Evolutionary conservation across 2,329 filamentous ascomycete species (phyloP), one percentile per base, ranked within the genome.

Genomic region (Colletotrichum sp.): DNA sequence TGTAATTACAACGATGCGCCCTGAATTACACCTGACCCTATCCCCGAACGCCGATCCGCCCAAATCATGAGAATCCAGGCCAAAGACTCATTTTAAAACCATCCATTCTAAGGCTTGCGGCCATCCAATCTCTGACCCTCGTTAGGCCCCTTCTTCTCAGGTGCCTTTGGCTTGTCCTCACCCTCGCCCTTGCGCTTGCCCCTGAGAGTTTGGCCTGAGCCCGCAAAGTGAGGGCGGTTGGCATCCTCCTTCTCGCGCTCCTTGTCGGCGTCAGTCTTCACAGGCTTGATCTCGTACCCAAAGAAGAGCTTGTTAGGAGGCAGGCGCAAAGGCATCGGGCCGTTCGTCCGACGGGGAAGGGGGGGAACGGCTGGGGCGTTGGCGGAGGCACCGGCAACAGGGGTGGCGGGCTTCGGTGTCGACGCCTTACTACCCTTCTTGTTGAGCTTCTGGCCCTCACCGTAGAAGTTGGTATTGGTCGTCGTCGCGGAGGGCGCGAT

Each of bases 301-400:
- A 99, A 98, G 88, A 99, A 99, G 6, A 99, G 89, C 85, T 98
- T 98, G 81, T 97, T 97, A 0, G 95, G 94, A 0, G 95, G 91
- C 68, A 99, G 84, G 32, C 97, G 91, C 9, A 99, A 89, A 5
- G 96, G 96, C 82, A 97, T 95, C 0, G 96, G 96, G 0, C 96
- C 96, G 78, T 96, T 96, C 16, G 90, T 92, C 77, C 91, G 85
- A 77, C 84, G 85, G 77, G 90, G 82, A 1, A 82, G 81, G n/a
- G 75, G 75, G 27, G 64, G 22, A 13, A 55, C 52, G 44, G 74
- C 67, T 44, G 80, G 81, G 59, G 81, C 85, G 83, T 87, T 78
- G 80, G 87, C 87, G 1, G 89, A 90, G 29, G 88, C 81, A 19
- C 91, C 91, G 12, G 92, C 90, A 1, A 95, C 90, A 0, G 96